A percentile compares a stretch with the other conserved stretches of the same genome.
These are phyloP conservation scores for Passalora sequoiae DNA, from an alignment of 2,329 filamentous ascomycete species.

Conservation along the genomic window DNA sequence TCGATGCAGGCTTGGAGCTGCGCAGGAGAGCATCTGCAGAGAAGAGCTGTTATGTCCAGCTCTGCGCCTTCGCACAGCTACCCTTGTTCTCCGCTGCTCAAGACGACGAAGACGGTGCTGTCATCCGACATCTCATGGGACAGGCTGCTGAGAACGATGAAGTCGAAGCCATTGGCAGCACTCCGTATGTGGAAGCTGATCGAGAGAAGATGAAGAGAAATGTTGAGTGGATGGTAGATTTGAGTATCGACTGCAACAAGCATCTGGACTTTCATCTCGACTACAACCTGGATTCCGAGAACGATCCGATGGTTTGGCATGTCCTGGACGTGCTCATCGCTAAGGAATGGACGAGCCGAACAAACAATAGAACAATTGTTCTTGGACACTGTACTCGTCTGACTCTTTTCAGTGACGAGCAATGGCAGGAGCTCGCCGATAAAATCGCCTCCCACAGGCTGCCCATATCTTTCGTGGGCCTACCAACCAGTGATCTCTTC, in stretches of 20 bases:
- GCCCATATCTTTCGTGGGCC: conserved; percentile 61
- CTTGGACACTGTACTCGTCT: conserved; percentile 66
- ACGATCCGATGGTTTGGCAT: conserved; percentile 50
- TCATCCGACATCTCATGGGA: conserved; percentile 50
- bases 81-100: conserved; percentile 55
- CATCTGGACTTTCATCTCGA: conserved; percentile 69
- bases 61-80: conserved; percentile 67
- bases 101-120: conserved; percentile 36
- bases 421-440: conserved; percentile 48
- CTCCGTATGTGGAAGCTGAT: conserved; percentile 63
- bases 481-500: conserved; percentile 66
- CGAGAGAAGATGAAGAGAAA: conserved; percentile 49
- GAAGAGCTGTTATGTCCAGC: conserved; percentile 55
- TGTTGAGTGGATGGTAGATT: conserved; percentile 57
- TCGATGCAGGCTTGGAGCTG: conserved; percentile 54
- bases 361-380: conserved; percentile 46
- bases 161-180: conserved; percentile 61
- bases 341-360: conserved; percentile 46
- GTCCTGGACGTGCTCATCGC: conserved; percentile 50
- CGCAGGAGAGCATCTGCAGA: conserved; percentile 47
- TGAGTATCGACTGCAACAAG: conserved; percentile 47
- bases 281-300: conserved; percentile 55
- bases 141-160: conserved; percentile 38
- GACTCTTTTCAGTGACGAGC: conserved; percentile 48
- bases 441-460: conserved; percentile 47